phyloP scores from a whole-genome alignment of 1,284 basidiomycete species.

The Ustilago hordei region DNA sequence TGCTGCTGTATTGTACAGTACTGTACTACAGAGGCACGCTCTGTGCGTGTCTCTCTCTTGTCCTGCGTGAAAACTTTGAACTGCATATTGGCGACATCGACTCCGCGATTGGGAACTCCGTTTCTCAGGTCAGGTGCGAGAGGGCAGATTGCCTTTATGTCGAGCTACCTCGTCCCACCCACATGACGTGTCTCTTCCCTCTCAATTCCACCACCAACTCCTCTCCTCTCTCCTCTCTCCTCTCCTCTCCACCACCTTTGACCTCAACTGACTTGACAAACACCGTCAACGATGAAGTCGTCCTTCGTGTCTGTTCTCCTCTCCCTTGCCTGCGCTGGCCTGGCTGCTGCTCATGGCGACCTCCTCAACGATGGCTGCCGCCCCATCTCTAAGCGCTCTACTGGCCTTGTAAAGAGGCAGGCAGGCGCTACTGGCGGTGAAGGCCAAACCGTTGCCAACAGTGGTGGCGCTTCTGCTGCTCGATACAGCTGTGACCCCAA shows the following conservation, averaged over 20 bases:
- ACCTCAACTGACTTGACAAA: not conserved
- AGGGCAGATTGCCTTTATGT: too few relatives aligned
- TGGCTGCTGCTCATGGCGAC: slow-evolving; percentile 39
- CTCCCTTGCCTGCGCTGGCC: slow-evolving; percentile 30
- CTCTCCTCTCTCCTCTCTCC: not conserved
- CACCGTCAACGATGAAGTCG: slow-evolving; percentile 25
- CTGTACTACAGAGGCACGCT: too few relatives aligned
- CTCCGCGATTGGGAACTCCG: too few relatives aligned
- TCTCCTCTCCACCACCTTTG: not conserved
- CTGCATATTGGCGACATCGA: not conserved
- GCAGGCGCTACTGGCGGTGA: slow-evolving; percentile 43
- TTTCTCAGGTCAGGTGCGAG: too few relatives aligned
- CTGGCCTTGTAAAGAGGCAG: slow-evolving; percentile 34
- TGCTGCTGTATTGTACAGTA: not conserved
- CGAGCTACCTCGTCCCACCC: too few relatives aligned
- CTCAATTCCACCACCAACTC: not conserved
- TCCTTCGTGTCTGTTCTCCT: slow-evolving; percentile 26
- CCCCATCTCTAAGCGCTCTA: slow-evolving; percentile 38
- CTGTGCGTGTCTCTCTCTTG: too few relatives aligned
- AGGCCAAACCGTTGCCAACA: slow-evolving; percentile 32
- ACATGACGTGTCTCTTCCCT: not conserved
- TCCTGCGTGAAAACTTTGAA: too few relatives aligned
- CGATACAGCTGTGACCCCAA: slow-evolving; percentile 59
- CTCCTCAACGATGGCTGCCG: slow-evolving; percentile 47
- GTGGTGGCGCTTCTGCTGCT: slow-evolving; percentile 59